A percentile compares a stretch with the other conserved stretches of the same genome.
phyloP scores from a whole-genome alignment of 352 stramenopile genomes.

The Phytophthora cryptogea region DNA sequence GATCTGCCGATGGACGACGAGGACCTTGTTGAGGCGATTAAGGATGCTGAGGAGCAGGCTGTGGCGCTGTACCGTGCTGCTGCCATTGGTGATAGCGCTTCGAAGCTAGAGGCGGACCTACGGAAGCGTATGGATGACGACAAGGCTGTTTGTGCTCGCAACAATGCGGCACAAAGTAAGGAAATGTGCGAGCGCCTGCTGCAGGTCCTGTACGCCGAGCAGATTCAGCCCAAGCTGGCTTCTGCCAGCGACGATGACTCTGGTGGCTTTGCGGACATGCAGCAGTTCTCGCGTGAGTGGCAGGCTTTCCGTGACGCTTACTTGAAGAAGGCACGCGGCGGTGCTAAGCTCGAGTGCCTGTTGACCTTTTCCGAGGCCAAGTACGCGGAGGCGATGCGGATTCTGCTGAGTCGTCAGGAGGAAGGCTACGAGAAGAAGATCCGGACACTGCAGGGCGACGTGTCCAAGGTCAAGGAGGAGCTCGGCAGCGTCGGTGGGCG shows the following conservation, averaged over 20 bases:
- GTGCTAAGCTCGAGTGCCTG: slow-evolving; percentile 76
- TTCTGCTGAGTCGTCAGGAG: slow-evolving; percentile 80
- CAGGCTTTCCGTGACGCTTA: slow-evolving; percentile 76
- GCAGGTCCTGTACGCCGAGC: slow-evolving; percentile 79
- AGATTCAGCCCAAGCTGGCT: slow-evolving; percentile 82
- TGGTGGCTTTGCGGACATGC: slow-evolving; percentile 75
- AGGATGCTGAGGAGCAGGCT: slow-evolving; percentile 58
- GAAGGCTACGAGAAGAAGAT: slow-evolving; percentile 89
- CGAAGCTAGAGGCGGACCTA: slow-evolving; percentile 70
- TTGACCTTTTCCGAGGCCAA: slow-evolving; percentile 80
- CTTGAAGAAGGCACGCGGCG: slow-evolving; percentile 65
- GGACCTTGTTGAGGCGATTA: slow-evolving; percentile 58
- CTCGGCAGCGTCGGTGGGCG: slow-evolving; percentile 78
- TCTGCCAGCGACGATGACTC: slow-evolving; percentile 48
- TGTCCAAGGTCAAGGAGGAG: slow-evolving; percentile 82
- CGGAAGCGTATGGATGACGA: slow-evolving; percentile 74
- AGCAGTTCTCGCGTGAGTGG: slow-evolving; percentile 78
- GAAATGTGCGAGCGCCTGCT: slow-evolving; percentile 82
- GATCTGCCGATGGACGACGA: slow-evolving; percentile 76
- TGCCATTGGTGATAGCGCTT: slow-evolving; percentile 70
- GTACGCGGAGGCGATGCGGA: slow-evolving; percentile 83
- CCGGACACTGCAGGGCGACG: slow-evolving; percentile 68
- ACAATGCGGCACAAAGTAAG: slow-evolving; percentile 67
- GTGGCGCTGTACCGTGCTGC: slow-evolving; percentile 59
- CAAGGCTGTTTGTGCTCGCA: slow-evolving; percentile 44